Conservation (phyloP, 371 early-diverging fungal species). For the Lichtheimia ornata region DNA sequence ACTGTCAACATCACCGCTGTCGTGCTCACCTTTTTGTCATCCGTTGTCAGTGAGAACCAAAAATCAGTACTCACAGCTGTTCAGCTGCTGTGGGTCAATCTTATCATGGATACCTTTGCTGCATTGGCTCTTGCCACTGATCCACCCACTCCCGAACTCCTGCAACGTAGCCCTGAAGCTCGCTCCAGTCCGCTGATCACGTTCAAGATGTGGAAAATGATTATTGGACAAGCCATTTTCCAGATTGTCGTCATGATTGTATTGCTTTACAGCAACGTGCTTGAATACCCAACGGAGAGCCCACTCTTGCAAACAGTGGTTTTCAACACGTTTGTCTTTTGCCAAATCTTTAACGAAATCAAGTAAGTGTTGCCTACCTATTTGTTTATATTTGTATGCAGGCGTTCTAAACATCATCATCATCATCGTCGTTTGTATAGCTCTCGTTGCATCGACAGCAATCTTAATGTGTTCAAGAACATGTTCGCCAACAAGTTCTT, state of each 20-base stretch:
- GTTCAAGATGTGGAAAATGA: conserved; percentile 73
- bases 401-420: background rate
- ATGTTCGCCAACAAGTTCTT: conserved; percentile 60
- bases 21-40: conserved; percentile 59
- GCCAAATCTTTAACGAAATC: conserved; percentile 73
- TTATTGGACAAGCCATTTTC: conserved; percentile 63
- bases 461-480: conserved; percentile 61
- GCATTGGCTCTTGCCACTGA: conserved; percentile 76
- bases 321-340: conserved; percentile 74
- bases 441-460: conserved; percentile 63
- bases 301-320: conserved; percentile 52
- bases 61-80: conserved; percentile 65
- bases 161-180: conserved; percentile 62
- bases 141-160: conserved; percentile 62
- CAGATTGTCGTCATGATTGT: conserved; percentile 58
- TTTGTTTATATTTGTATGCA: background rate
- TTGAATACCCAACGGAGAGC: conserved; percentile 24
- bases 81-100: conserved; percentile 76
- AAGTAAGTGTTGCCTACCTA: conserved; percentile 34
- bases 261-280: conserved; percentile 55
- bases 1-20: conserved; percentile 76
- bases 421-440: conserved; percentile 16
- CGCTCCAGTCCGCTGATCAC: conserved; percentile 64
- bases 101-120: conserved; percentile 79
- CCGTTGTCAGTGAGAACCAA: conserved; percentile 39